phyloP scores from a whole-genome alignment of 2,329 filamentous ascomycete species.

The Hypoxylon sp. region DNA sequence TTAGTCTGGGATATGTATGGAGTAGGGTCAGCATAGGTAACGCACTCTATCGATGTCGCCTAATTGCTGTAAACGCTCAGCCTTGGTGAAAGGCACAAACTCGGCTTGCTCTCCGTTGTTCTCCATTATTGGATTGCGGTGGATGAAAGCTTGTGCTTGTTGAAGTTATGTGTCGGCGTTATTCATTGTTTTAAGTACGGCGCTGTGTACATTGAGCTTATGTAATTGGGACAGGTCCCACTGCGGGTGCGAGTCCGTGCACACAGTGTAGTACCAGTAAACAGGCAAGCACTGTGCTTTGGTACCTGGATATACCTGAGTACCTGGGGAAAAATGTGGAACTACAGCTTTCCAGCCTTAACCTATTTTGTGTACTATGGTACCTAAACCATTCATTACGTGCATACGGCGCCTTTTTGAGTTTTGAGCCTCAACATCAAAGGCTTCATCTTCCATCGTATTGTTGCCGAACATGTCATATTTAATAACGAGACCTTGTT shows the following conservation, averaged over 20 bases:
- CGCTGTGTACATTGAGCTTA: background rate
- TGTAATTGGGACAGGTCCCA: background rate
- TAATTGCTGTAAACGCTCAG: slow-evolving; percentile 85
- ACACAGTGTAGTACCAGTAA: background rate
- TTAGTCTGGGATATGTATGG: slow-evolving; percentile 25
- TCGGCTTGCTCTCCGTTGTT: slow-evolving; percentile 46
- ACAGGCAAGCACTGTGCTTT: background rate
- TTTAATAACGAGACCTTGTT: background rate
- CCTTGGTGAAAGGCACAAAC: slow-evolving; percentile 74
- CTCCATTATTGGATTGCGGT: slow-evolving; percentile 36
- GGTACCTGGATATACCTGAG: slow-evolving; percentile 9
- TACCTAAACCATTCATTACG: slow-evolving; percentile 11
- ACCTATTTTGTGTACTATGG: slow-evolving; percentile 11
- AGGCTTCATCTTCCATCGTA: background rate
- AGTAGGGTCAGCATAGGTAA: slow-evolving; percentile 6
- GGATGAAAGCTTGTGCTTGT: background rate
- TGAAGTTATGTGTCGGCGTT: background rate
- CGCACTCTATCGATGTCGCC: slow-evolving; percentile 80
- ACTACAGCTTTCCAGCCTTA: background rate
- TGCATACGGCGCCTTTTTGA: slow-evolving; percentile 26
- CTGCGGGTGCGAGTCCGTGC: background rate
- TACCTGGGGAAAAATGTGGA: slow-evolving; percentile 24
- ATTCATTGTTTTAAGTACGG: background rate
- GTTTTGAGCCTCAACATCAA: slow-evolving; percentile 46
- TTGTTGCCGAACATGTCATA: slow-evolving; percentile 21